These are phyloP conservation scores for Smallanthus sonchifolius DNA, from an alignment of 129 eudicot species.

Conservation along the genomic window DNA sequence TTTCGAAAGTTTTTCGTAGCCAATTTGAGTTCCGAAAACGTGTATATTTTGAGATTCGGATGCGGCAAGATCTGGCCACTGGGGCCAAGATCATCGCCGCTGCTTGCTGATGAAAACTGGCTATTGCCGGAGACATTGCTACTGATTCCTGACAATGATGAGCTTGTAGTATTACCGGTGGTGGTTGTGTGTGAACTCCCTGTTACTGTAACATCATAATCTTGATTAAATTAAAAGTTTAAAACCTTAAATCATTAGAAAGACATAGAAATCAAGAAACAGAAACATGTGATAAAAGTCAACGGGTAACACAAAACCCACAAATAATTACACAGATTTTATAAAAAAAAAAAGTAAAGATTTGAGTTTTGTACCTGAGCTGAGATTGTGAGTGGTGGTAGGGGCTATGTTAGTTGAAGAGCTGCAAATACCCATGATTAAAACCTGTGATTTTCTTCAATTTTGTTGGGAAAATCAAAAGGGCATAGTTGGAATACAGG, in stretches of 20 bases:
- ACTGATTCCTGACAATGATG: conserved; percentile 38
- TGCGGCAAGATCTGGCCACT: conserved; percentile 60
- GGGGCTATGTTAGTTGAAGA: conserved; percentile 32
- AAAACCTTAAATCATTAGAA: background rate
- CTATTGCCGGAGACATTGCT: conserved; percentile 57
- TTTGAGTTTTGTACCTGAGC: conserved; percentile 34
- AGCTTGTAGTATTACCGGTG: conserved; percentile 33
- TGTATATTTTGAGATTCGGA: conserved; percentile 64
- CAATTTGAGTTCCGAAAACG: conserved; percentile 57
- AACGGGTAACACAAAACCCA: conserved; percentile 9
- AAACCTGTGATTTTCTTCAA: background rate
- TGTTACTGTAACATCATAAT: conserved; percentile 26
- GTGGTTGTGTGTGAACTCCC: conserved; percentile 50
- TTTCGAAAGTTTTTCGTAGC: conserved; percentile 76
- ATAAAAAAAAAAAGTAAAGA: background rate
- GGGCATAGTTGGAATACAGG: conserved; percentile 18
- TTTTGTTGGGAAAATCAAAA: background rate
- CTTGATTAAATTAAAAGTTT: background rate
- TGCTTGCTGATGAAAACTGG: conserved; percentile 57
- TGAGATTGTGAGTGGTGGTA: conserved; percentile 28
- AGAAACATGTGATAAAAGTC: background rate
- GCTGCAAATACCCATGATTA: conserved; percentile 49
- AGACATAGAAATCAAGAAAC: conserved; percentile 6
- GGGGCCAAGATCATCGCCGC: conserved; percentile 38
- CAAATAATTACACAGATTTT: background rate